Evolutionary conservation across 352 stramenopile species (phyloP), one percentile per base, ranked within the genome.

Genomic region (Pythium dissimile): DNA sequence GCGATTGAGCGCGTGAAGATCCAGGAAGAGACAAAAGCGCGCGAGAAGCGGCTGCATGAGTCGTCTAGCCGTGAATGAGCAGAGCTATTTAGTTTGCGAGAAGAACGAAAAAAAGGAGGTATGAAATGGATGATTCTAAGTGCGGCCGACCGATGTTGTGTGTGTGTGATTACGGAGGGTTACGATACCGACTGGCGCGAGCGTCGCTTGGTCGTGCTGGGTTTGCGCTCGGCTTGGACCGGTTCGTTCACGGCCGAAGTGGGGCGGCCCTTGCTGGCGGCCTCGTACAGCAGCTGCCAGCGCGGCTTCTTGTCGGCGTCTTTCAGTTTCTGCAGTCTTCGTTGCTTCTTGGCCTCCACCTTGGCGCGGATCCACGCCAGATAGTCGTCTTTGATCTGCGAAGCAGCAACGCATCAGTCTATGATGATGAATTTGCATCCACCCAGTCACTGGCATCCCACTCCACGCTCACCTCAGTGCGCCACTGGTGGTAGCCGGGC

Each of bases 231-330:
- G 20, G 45, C 38, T 6, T n/a, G 23, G 31, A 24, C 18, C 16
- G 23, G 31, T 16, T 46, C 50, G 12, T 52, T 30, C 12, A 16
- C 9, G 5, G 38, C 28, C 20, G 48, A 43, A 2, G 21, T 27
- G 15, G 38, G 42, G 16, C 49, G 39, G 38, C 53, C 52, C 20
- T 64, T 64, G 46, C 60, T 84, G 69, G 69, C 80, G 28, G 77
- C 75, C 46, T 90, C 77, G 60, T 84, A 90, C 26, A 91, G 54
- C 51, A 91, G 49, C 57, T 84, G 53, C 76, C 77, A 91, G 15
- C 78, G 78, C 10, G 78, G 78, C 45, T 88, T 89, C 58, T 86
- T 81, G 24, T 69, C 73, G 2, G 64, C 39, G 0, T 87, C 75
- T 44, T 86, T 88, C 43, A 80, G 80, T 30, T 65, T 42, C 18